Base-by-base conservation (phyloP, 169 alveolate genomes). In the Plasmodium inui region DNA sequence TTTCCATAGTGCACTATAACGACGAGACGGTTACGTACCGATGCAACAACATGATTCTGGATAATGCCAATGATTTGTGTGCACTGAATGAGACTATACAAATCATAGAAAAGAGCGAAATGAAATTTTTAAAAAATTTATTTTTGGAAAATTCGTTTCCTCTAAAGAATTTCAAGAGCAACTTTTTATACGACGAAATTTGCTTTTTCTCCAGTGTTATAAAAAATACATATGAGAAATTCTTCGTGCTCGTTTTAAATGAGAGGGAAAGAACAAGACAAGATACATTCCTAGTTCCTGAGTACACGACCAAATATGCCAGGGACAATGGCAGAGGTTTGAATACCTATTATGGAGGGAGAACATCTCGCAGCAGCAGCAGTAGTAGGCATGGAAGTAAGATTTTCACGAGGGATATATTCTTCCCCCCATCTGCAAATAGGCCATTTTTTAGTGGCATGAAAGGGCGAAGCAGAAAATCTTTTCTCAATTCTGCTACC, bases 11-110 rank as follows among this genome's bases (percentile, higher is more conserved):
- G 26, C 94, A 89, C 53, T 89, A 89, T 22, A 89, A 89, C 55
- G 71, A 78, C 22, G 72, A 89, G 61, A 39, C 61, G 44, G 34
- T 67, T 41, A 61, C 8, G n/a, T 89, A 89, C 74, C 61, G 34
- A 79, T 89, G 89, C 72, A 79, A 89, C 34, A 89, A 89, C 26
- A 89, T 89, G 90, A 55, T 89, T 39, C 34, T 79, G 32, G 94
- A 89, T 46, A 89, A 89, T 79, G 22, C 72, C 12, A 79, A 78
- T 32, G 89, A 89, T 89, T 8, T 78, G 30, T 89, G 61, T 67
- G 39, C 74, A 28, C 1, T 89, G 9, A 61, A 50, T 79, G 89
- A 89, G 50, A 79, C 73, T 57, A 89, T 89, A 39, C 46, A 89
- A 28, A 67, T 89, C 28, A 37, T 89, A 61, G 94, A 79, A 79